Evolutionary conservation across 768 basidiomycete species (phyloP), one percentile per base, ranked within the genome.

Genomic region (Termitomyces sp.): DNA sequence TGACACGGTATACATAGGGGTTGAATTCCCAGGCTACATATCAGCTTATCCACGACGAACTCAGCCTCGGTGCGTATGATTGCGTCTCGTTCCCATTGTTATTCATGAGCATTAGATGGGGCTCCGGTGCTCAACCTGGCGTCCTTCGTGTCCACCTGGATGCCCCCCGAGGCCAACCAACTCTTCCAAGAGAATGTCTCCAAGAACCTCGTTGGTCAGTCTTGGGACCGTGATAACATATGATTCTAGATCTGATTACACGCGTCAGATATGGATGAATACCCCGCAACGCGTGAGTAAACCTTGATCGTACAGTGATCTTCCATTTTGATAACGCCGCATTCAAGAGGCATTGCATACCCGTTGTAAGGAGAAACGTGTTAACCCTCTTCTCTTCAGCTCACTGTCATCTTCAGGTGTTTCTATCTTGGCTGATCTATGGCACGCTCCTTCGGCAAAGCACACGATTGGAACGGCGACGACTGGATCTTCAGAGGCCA

Each of bases 401-500:
- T 52, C 10, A 52, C 14, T 2, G 4, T 5, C 10, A 28, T 40
- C 2, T 4, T 30, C 28, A 79, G 78, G 76, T 60, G 65, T 79
- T 50, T 80, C 79, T 10, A 79, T 82, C 50, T 63, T 82, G 14
- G 85, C 87, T 20, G 75, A 84, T 61, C 63, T 89, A 54, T 89
- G 87, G 87, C 81, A 88, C 61, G 86, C 84, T 1, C 85, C 85
- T 3, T 81, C 80, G 24, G 67, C 75, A 5, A 74, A 87, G 76
- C 68, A 81, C 54, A 86, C 85, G 3, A 78, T 88, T 57, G 88
- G 88, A 5, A 86, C 86, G 0, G 85, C 86, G 0, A 88, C 87
- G 6, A 87, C 86, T 1, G 87, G 87, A 3, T 84, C 82, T 0
- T 85, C 81, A 4, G 88, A 90, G 71, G 88, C 86, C 2, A 82